These are phyloP conservation scores for Colletotrichum musicola DNA, from an alignment of 2,329 filamentous ascomycete genomes.

Conservation along the genomic window DNA sequence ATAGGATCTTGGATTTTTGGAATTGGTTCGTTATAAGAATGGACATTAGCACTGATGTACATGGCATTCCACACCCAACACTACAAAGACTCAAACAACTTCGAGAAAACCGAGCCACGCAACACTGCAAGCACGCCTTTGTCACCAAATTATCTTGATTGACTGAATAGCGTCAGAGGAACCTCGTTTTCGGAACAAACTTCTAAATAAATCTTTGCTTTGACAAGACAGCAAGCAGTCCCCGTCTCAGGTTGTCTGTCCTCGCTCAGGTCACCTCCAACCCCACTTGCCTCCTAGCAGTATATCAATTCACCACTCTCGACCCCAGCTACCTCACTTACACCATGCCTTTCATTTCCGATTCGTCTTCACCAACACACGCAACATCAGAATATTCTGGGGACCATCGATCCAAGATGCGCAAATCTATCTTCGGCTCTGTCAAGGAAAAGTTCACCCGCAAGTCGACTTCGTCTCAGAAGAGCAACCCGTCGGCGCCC, in stretches of 20 bases:
- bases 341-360: conserved; percentile 30
- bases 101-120: neutral
- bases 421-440: conserved; percentile 47
- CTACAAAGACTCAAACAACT: neutral
- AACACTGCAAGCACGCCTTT: neutral
- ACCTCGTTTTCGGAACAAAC: neutral
- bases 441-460: conserved; percentile 52
- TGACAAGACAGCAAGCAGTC: too few species aligned
- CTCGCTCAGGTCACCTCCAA: too few species aligned
- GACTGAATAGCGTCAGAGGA: neutral
- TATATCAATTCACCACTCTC: conserved; percentile 16
- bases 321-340: neutral
- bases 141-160: neutral
- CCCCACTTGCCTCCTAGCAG: neutral
- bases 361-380: neutral
- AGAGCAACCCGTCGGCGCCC: conserved; percentile 7
- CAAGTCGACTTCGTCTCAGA: conserved; percentile 40
- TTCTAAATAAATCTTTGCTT: too few species aligned
- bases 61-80: neutral
- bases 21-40: neutral
- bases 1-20: neutral
- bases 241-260: neutral
- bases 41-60: neutral
- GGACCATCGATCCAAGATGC: conserved; percentile 7
- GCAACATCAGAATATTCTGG: neutral